Percentiles rank a stretch among this genome's conserved stretches.
phyloP scores from a whole-genome alignment of 1,139 yeast species.

The Lodderomyces theae region DNA sequence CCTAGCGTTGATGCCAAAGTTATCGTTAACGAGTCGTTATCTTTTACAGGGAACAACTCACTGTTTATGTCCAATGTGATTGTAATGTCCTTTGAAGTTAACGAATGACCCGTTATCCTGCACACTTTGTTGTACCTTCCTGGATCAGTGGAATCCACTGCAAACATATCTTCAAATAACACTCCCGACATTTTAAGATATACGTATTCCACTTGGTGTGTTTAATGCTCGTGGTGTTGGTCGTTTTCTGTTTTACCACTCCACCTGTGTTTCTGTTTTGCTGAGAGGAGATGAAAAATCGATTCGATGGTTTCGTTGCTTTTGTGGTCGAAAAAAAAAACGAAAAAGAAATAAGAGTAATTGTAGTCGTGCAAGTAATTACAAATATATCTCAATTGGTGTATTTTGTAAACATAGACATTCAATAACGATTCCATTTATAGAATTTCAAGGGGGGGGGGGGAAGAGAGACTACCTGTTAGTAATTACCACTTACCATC shows the following conservation, averaged over 20 bases:
- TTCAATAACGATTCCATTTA: slow-evolving; percentile 1
- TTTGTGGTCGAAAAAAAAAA: background rate
- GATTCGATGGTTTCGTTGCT: slow-evolving; percentile 1
- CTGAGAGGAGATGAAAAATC: background rate
- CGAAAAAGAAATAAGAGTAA: no score
- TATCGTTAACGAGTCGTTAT: slow-evolving; percentile 80
- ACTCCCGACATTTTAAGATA: slow-evolving; percentile 62
- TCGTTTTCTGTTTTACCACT: no score
- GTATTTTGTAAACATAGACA: slow-evolving; percentile 1
- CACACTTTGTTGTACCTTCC: slow-evolving; percentile 92
- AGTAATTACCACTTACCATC: background rate
- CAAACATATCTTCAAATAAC: slow-evolving; percentile 91
- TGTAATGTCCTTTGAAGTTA: slow-evolving; percentile 78
- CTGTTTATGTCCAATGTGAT: slow-evolving; percentile 89
- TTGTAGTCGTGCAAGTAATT: background rate
- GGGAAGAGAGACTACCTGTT: background rate
- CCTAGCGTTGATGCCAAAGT: slow-evolving; percentile 81
- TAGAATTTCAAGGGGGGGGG: background rate
- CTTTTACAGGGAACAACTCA: slow-evolving; percentile 84
- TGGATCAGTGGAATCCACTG: slow-evolving; percentile 78
- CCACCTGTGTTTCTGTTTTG: no score
- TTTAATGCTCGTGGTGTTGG: no score
- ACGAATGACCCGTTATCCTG: slow-evolving; percentile 84
- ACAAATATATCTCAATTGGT: background rate
- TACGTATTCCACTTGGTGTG: no score